Conservation (phyloP, 2,329 filamentous ascomycete species). For the Sordariomycetes sp. region DNA sequence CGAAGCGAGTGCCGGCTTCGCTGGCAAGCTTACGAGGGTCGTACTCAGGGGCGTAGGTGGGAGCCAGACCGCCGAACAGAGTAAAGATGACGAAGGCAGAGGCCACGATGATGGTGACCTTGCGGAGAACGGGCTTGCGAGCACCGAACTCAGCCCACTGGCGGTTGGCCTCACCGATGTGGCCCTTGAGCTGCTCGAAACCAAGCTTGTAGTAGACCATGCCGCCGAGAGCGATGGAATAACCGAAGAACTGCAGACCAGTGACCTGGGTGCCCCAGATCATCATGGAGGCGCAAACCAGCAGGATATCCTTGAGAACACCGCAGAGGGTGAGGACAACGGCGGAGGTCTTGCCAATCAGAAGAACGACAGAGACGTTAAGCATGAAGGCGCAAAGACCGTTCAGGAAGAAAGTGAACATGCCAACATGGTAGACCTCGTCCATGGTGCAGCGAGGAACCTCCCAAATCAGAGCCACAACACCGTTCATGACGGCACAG, state of each 20-base stretch:
- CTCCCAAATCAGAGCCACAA: conserved; percentile 66
- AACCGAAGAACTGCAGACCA: conserved; percentile 72
- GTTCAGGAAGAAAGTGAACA: conserved; percentile 65
- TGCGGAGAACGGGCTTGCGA: conserved; percentile 67
- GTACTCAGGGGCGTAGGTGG: conserved; percentile 47
- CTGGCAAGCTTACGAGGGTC: conserved; percentile 39
- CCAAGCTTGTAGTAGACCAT: conserved; percentile 81
- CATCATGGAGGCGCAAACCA: conserved; percentile 70
- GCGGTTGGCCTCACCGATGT: conserved; percentile 61
- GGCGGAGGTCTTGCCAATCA: conserved; percentile 82
- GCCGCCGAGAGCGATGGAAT: conserved; percentile 68
- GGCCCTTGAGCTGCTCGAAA: conserved; percentile 73
- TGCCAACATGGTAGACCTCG: conserved; percentile 65
- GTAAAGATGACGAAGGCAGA: conserved; percentile 58
- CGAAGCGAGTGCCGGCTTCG: conserved; percentile 40
- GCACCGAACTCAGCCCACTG: conserved; percentile 82
- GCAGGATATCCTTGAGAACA: conserved; percentile 80
- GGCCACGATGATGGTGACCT: conserved; percentile 60
- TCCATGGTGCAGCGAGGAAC: conserved; percentile 58
- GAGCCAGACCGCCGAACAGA: conserved; percentile 59
- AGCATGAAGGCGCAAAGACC: conserved; percentile 71
- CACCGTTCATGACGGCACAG: conserved; percentile 73
- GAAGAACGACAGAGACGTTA: conserved; percentile 78
- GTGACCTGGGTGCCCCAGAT: conserved; percentile 74
- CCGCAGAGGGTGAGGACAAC: conserved; percentile 80